phyloP scores from a whole-genome alignment of 495 filamentous ascomycete genomes.

The Mytilinidion resinicola region DNA sequence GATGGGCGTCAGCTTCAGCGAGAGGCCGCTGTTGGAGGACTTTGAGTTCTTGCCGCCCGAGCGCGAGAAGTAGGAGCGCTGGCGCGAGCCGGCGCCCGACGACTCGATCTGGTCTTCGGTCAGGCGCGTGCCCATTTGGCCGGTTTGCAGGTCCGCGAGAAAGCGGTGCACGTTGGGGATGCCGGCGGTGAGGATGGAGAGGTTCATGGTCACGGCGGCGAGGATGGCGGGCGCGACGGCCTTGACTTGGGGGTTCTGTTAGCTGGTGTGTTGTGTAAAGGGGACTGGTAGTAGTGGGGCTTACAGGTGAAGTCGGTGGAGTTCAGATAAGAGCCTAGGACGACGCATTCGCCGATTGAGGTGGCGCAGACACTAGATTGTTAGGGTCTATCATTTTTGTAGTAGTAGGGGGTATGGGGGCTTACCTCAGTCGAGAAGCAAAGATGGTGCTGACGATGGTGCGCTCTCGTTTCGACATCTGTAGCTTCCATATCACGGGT shows the following conservation, averaged over 20 bases:
- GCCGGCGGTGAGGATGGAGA: not conserved
- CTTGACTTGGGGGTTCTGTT: not conserved
- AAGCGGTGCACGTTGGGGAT: slow-evolving; percentile 3
- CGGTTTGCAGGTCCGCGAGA: slow-evolving; percentile 1
- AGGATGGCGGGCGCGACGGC: not conserved
- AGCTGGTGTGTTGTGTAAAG: not conserved
- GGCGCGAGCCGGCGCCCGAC: not conserved
- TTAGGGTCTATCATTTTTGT: not conserved
- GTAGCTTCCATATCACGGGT: slow-evolving; percentile 10
- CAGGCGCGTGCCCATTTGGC: not conserved
- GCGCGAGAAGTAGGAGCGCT: not conserved
- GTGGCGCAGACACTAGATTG: not conserved
- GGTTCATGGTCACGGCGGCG: not conserved
- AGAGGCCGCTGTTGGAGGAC: not conserved
- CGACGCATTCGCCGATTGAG: not conserved
- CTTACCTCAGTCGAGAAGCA: not conserved
- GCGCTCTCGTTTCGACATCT: slow-evolving; percentile 2
- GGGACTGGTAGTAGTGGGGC: not conserved
- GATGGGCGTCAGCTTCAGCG: slow-evolving; percentile 1
- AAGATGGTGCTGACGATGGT: slow-evolving; percentile 4
- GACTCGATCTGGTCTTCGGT: slow-evolving; percentile 1
- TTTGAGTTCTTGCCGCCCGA: not conserved
- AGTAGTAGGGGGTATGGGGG: not conserved
- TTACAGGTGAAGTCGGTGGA: not conserved
- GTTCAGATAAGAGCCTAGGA: not conserved